phyloP scores from a whole-genome alignment of 1,284 basidiomycete species.

The Naganishia sp. region DNA sequence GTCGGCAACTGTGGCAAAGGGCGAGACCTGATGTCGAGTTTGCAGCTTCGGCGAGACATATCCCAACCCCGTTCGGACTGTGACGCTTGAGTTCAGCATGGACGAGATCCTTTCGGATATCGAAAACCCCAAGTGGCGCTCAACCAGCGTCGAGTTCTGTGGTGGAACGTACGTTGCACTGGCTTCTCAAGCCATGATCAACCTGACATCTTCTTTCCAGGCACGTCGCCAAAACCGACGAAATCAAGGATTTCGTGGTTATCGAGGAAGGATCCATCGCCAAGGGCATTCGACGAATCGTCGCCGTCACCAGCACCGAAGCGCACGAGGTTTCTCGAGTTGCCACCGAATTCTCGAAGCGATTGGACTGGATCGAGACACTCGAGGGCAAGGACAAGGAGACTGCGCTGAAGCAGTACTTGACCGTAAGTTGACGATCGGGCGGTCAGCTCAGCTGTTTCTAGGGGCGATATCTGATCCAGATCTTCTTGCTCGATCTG shows the following conservation, averaged over 20 bases:
- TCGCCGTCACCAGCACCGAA: constrained; percentile 92
- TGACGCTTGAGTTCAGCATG: constrained; percentile 81
- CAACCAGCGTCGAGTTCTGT: constrained; percentile 93
- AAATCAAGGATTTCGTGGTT: constrained; percentile 93
- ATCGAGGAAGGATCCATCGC: constrained; percentile 96
- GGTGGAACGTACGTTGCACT: constrained; percentile 80
- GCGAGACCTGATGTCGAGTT: not conserved
- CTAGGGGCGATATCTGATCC: too few species aligned
- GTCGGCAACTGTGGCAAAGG: not conserved
- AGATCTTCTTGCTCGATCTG: not conserved
- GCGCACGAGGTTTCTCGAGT: constrained; percentile 75
- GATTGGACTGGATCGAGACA: constrained; percentile 67
- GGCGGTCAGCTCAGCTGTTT: not conserved
- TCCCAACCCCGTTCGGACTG: constrained; percentile 95
- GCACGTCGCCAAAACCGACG: constrained; percentile 90
- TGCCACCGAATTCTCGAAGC: constrained; percentile 66
- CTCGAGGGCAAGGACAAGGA: constrained; percentile 81
- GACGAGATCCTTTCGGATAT: constrained; percentile 84
- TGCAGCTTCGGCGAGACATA: constrained; percentile 85
- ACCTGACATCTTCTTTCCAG: constrained; percentile 52
- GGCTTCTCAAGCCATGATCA: not conserved
- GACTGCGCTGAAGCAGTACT: constrained; percentile 75
- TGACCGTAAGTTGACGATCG: constrained; percentile 61
- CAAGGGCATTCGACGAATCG: constrained; percentile 92
- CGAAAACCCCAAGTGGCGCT: constrained; percentile 84